Conservation (phyloP, 495 filamentous ascomycete genomes). For the Hypoxylon lenormandii region DNA sequence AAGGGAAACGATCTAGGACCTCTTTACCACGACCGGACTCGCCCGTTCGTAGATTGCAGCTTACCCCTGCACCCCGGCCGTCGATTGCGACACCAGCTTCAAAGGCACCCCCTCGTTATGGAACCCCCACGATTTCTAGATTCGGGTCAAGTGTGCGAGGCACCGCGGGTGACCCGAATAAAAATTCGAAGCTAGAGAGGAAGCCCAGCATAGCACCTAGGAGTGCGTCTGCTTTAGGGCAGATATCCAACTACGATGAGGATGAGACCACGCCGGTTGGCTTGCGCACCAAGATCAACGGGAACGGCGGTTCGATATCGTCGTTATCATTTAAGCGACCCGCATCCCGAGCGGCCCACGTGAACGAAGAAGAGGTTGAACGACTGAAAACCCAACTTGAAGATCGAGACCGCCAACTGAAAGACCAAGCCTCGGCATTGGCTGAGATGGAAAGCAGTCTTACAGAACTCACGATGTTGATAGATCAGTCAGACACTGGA, state of each 20-base stretch:
- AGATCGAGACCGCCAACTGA: slow-evolving; percentile 85
- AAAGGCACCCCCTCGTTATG: slow-evolving; percentile 64
- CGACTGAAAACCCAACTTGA: slow-evolving; percentile 75
- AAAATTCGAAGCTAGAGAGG: slow-evolving; percentile 59
- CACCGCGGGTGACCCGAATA: slow-evolving; percentile 68
- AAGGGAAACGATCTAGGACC: slow-evolving; percentile 75
- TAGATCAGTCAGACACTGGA: slow-evolving; percentile 64
- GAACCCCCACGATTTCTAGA: slow-evolving; percentile 75
- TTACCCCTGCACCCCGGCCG: slow-evolving; percentile 68
- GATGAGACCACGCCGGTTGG: slow-evolving; percentile 71
- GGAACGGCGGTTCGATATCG: slow-evolving; percentile 60
- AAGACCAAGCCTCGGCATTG: slow-evolving; percentile 83
- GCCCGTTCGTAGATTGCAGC: slow-evolving; percentile 72
- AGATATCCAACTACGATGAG: slow-evolving; percentile 58
- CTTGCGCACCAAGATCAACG: slow-evolving; percentile 65
- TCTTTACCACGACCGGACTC: slow-evolving; percentile 90
- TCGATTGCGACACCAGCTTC: slow-evolving; percentile 65
- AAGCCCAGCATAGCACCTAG: slow-evolving; percentile 66
- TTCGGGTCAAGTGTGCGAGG: slow-evolving; percentile 73
- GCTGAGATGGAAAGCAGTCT: slow-evolving; percentile 86
- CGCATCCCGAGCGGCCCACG: slow-evolving; percentile 59
- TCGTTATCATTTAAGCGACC: slow-evolving; percentile 64
- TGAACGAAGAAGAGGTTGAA: slow-evolving; percentile 74
- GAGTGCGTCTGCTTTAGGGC: slow-evolving; percentile 66
- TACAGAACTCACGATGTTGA: slow-evolving; percentile 76